Percentiles rank a stretch among this genome's conserved stretches.
phyloP scores from a whole-genome alignment of 805 yeast species.

The Jamesozyma rosinii region DNA sequence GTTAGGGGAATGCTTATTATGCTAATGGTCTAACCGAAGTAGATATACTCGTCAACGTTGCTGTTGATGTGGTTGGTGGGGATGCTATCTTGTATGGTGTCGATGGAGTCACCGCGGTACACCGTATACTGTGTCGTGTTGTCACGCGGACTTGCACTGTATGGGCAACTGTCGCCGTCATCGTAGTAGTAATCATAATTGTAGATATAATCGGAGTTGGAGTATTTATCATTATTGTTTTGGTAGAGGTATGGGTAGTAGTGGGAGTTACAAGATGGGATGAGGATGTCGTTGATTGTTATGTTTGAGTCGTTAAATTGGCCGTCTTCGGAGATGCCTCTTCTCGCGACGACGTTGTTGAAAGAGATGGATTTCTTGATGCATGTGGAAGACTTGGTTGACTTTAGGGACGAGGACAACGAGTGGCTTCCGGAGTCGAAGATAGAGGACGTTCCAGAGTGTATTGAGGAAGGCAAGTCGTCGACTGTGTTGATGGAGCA shows the following conservation, averaged over 20 bases:
- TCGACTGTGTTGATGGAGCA: neutral
- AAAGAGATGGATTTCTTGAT: slow-evolving; percentile 17
- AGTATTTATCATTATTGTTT: too few species aligned
- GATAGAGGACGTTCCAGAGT: slow-evolving; percentile 22
- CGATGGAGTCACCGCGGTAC: too few species aligned
- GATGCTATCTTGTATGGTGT: too few species aligned
- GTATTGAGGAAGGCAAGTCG: slow-evolving; percentile 15
- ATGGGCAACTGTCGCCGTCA: neutral
- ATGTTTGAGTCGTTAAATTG: slow-evolving; percentile 14
- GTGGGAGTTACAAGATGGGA: too few species aligned
- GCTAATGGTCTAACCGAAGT: neutral
- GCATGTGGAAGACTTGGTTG: slow-evolving; percentile 1
- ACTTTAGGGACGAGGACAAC: slow-evolving; percentile 1
- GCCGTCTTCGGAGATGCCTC: slow-evolving; percentile 22
- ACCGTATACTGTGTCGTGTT: too few species aligned
- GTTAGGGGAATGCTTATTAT: too few species aligned
- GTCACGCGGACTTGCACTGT: neutral
- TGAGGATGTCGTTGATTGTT: slow-evolving; percentile 16
- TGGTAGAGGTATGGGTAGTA: neutral
- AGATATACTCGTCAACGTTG: neutral
- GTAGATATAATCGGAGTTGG: too few species aligned
- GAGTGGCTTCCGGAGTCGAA: slow-evolving; percentile 11
- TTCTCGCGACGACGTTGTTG: slow-evolving; percentile 17
- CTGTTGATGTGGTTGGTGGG: neutral
- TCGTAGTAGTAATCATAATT: neutral